Base-by-base conservation (phyloP, 1,284 basidiomycete species). In the Lignosus rhinocerotis region DNA sequence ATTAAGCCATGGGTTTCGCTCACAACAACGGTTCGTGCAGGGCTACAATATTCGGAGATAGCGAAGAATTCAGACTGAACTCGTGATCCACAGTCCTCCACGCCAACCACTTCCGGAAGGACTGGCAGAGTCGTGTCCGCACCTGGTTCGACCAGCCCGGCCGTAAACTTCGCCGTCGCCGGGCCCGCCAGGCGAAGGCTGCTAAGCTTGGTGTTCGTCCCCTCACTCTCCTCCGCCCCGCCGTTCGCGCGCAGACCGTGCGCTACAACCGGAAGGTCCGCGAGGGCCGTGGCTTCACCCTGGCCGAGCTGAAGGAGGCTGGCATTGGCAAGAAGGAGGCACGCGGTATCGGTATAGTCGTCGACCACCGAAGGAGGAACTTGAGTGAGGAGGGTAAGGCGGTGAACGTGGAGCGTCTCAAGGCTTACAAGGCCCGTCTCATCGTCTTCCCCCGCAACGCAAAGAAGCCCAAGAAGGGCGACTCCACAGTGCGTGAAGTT, bases 61-160 rank as follows among this genome's bases (percentile, higher is more conserved):
- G 19, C n/a, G 47, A 53, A 44, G 33, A 38, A 43, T 60, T 48
- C 34, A 38, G 59, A 51, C 38, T 25, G 17, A 58, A 65, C 41
- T 67, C 63, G 32, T 56, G 53, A 31, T 46, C 32, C 61, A 11
- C 61, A 90, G 92, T 93, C 80, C 92, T 95, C 76, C 94, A 87
- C 79, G 84, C 81, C 74, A 96, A 96, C 81, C 96, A 98, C 77
- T 98, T 98, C 88, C 93, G 88, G 81, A 99, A 99, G 90, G 94
- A 97, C 79, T 97, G 94, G 94, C 92, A 96, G 78, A 85, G 88
- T 74, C 88, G 89, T 69, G 94, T 97, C 72, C 91, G 90, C 78
- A 96, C 93, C 74, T 96, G 96, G 96, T 99, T 99, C 77, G 93
- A 99, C 85, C 97, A 99, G 81, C 94, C 96, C 65, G 97, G 96